Conservation (phyloP, 2,329 filamentous ascomycete genomes). For the Fusarium hostae region DNA sequence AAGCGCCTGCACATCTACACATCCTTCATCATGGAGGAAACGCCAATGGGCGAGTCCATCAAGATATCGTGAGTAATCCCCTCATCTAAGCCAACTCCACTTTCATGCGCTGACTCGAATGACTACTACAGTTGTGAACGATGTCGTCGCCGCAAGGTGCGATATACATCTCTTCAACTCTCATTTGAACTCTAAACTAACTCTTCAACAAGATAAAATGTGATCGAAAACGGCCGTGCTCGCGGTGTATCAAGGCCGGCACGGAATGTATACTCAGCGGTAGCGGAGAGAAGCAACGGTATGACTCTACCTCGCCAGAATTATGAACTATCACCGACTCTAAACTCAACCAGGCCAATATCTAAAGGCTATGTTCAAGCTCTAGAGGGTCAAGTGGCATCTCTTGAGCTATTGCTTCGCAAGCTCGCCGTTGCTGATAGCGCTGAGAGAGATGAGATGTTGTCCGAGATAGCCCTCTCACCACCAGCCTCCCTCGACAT, state of each 20-base stretch:
- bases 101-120: constrained; percentile 14
- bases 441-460: constrained; percentile 54
- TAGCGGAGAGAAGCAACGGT: constrained; percentile 57
- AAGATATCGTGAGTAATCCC: constrained; percentile 50
- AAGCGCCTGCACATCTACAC: neutral
- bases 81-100: constrained; percentile 10
- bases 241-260: constrained; percentile 57
- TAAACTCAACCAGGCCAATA: constrained; percentile 51
- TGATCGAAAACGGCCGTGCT: constrained; percentile 62
- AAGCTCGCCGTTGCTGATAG: constrained; percentile 56
- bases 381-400: constrained; percentile 58
- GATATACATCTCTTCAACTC: neutral
- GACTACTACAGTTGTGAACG: constrained; percentile 52
- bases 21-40: constrained; percentile 46
- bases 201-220: constrained; percentile 60
- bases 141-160: constrained; percentile 57
- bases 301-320: constrained; percentile 12
- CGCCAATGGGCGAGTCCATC: constrained; percentile 50
- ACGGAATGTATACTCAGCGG: constrained; percentile 55
- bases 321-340: neutral
- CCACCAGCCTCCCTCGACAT: constrained; percentile 30
- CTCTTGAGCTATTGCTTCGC: constrained; percentile 57
- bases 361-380: constrained; percentile 60
- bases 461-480: constrained; percentile 51
- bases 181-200: neutral